Evolutionary conservation across 2,329 filamentous ascomycete genomes (phyloP).

Genomic region (Verticillium isaacii): DNA sequence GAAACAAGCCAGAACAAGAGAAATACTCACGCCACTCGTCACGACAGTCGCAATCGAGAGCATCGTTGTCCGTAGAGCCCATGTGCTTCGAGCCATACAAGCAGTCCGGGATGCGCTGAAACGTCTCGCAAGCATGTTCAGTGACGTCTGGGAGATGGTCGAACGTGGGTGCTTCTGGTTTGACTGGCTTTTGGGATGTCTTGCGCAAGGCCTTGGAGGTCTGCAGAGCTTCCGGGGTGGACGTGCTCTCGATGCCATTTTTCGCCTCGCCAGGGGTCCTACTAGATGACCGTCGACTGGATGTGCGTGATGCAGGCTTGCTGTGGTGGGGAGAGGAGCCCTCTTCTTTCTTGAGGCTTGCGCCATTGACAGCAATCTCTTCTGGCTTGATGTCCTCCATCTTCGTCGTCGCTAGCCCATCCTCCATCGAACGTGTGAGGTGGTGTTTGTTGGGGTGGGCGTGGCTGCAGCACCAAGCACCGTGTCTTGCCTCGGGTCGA

Average conservation of each 20-base stretch:
- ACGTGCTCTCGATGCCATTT: constrained; percentile 40
- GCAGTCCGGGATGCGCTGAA: constrained; percentile 79
- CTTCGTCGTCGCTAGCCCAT: constrained; percentile 32
- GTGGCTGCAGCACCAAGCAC: not conserved
- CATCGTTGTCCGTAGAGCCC: constrained; percentile 83
- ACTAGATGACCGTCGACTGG: constrained; percentile 19
- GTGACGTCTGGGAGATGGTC: constrained; percentile 74
- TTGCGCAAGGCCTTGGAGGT: constrained; percentile 49
- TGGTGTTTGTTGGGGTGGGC: constrained; percentile 7
- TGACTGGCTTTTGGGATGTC: constrained; percentile 30
- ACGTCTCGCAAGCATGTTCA: constrained; percentile 67
- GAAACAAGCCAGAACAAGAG: constrained; percentile 1
- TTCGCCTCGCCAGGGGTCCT: constrained; percentile 41
- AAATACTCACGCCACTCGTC: constrained; percentile 85
- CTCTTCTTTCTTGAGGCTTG: constrained; percentile 33
- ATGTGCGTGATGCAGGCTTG: constrained; percentile 32
- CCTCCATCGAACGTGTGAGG: constrained; percentile 26
- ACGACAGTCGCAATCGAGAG: constrained; percentile 89
- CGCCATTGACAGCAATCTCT: constrained; percentile 30
- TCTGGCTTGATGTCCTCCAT: constrained; percentile 42
- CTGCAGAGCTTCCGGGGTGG: constrained; percentile 45
- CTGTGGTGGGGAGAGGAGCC: constrained; percentile 33
- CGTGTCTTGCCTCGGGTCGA: not conserved
- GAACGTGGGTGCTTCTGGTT: constrained; percentile 63
- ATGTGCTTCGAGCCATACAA: constrained; percentile 89